These are phyloP conservation scores for Rhodotorula diobovata DNA, from an alignment of 768 basidiomycete species.

Conservation along the genomic window DNA sequence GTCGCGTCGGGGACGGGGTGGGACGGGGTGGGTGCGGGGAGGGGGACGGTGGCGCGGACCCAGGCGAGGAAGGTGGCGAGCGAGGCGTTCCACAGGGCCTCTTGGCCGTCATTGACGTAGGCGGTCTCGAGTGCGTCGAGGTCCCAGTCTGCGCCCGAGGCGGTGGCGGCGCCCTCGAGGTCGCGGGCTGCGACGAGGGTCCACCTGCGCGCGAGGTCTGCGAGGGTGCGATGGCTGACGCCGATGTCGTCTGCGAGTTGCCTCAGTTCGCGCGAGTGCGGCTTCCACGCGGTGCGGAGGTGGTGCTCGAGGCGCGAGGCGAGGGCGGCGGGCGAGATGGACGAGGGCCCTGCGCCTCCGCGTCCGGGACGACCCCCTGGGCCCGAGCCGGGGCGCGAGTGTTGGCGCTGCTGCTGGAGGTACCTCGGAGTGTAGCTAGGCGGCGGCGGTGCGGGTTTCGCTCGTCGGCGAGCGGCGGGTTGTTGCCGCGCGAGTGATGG, in stretches of 20 bases:
- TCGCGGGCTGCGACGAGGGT: neutral
- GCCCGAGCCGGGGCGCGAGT: too few relatives aligned
- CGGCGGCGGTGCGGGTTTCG: too few relatives aligned
- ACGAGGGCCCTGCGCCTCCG: neutral
- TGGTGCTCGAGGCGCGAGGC: slow-evolving; percentile 18
- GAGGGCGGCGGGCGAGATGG: slow-evolving; percentile 7
- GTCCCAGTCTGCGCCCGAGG: slow-evolving; percentile 9
- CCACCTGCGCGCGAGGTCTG: neutral
- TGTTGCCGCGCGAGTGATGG: too few relatives aligned
- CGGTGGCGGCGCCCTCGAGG: neutral
- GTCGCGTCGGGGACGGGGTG: slow-evolving; percentile 1
- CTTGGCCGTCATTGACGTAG: slow-evolving; percentile 15
- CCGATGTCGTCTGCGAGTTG: slow-evolving; percentile 23
- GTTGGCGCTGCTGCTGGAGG: too few relatives aligned
- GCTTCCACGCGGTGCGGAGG: slow-evolving; percentile 9
- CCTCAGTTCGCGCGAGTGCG: neutral
- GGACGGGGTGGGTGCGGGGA: neutral
- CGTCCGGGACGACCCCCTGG: too few relatives aligned
- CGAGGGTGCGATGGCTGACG: neutral
- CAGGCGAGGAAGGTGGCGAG: slow-evolving; percentile 27
- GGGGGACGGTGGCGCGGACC: neutral
- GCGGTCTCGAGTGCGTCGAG: neutral
- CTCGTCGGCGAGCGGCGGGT: too few relatives aligned
- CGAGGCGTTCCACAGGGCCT: slow-evolving; percentile 15
- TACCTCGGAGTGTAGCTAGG: too few relatives aligned